Evolutionary conservation across 768 basidiomycete species (phyloP).

Genomic region (Coprinopsis strossmayeri): DNA sequence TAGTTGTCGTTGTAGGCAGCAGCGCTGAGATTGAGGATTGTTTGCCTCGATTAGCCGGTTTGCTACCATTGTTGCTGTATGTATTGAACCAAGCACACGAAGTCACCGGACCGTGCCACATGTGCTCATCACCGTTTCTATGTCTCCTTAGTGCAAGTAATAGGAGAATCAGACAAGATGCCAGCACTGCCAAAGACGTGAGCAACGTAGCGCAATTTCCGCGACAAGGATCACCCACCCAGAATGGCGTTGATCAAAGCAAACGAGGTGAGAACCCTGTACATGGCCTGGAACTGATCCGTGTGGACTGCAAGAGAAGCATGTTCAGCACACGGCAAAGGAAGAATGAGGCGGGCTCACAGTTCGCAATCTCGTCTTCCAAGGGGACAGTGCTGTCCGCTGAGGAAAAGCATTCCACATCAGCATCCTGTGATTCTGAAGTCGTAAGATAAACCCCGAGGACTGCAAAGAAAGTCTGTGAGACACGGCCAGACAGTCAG

Average conservation of each 20-base stretch:
- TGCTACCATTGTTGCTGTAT: slow-evolving; percentile 11
- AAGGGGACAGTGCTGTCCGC: slow-evolving; percentile 38
- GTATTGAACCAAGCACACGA: slow-evolving; percentile 66
- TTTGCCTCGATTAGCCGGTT: background rate
- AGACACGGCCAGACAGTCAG: slow-evolving; percentile 4
- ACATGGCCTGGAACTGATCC: slow-evolving; percentile 85
- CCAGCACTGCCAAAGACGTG: slow-evolving; percentile 25
- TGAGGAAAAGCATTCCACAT: slow-evolving; percentile 76
- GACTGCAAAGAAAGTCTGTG: slow-evolving; percentile 34
- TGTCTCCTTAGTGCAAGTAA: slow-evolving; percentile 37
- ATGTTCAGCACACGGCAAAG: slow-evolving; percentile 4
- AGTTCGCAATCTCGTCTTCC: slow-evolving; percentile 53
- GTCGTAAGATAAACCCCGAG: slow-evolving; percentile 67
- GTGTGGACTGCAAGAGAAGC: slow-evolving; percentile 54
- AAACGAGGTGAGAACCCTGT: slow-evolving; percentile 75
- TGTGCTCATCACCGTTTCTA: slow-evolving; percentile 39
- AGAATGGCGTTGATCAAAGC: slow-evolving; percentile 72
- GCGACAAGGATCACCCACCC: slow-evolving; percentile 33
- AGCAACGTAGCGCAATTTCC: background rate
- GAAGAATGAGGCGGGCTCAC: slow-evolving; percentile 36
- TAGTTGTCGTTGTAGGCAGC: background rate
- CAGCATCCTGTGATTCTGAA: slow-evolving; percentile 72
- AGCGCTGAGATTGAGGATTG: background rate
- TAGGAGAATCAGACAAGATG: slow-evolving; percentile 30
- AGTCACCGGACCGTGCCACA: slow-evolving; percentile 70